These are phyloP conservation scores for Rozella allomycis DNA, from an alignment of 371 early-diverging fungal species.

Conservation along the genomic window DNA sequence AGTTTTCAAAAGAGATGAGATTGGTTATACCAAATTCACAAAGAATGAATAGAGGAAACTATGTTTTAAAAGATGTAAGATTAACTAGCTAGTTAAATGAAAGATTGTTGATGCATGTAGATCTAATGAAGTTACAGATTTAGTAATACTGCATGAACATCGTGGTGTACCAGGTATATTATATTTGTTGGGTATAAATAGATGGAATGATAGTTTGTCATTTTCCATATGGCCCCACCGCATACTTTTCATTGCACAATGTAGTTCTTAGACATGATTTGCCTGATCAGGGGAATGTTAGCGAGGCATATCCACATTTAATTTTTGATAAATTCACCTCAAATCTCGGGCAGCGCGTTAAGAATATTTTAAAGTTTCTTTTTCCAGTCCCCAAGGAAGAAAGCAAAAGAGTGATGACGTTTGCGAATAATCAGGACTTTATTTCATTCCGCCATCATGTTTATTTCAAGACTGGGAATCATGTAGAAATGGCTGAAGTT, in stretches of 20 bases:
- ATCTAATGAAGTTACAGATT: conserved; percentile 83
- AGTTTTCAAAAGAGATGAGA: conserved; percentile 95
- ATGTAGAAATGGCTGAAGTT: conserved; percentile 84
- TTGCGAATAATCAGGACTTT: conserved; percentile 82
- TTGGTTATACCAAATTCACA: conserved; percentile 91
- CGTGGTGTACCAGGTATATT: conserved; percentile 76
- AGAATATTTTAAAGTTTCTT: conserved; percentile 73
- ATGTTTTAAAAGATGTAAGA: conserved; percentile 83
- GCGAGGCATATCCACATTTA: conserved; percentile 84
- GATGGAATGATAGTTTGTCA: conserved; percentile 89
- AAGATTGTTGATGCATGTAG: conserved; percentile 86
- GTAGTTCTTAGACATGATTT: conserved; percentile 92
- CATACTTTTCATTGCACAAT: conserved; percentile 89
- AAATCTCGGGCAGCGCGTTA: conserved; percentile 57
- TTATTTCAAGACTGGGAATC: conserved; percentile 59
- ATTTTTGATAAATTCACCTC: conserved; percentile 82
- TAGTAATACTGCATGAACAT: conserved; percentile 89
- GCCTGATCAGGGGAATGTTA: conserved; percentile 79
- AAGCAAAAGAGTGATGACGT: conserved; percentile 85
- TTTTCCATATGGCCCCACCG: conserved; percentile 96
- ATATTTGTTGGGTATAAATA: conserved; percentile 3
- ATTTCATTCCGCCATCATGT: conserved; percentile 94
- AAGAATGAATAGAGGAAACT: conserved; percentile 90
- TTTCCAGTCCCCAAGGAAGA: conserved; percentile 94
- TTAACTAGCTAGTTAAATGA: conserved; percentile 7